Conservation (phyloP, 352 stramenopile genomes). For the Globisporangium irregulare region DNA sequence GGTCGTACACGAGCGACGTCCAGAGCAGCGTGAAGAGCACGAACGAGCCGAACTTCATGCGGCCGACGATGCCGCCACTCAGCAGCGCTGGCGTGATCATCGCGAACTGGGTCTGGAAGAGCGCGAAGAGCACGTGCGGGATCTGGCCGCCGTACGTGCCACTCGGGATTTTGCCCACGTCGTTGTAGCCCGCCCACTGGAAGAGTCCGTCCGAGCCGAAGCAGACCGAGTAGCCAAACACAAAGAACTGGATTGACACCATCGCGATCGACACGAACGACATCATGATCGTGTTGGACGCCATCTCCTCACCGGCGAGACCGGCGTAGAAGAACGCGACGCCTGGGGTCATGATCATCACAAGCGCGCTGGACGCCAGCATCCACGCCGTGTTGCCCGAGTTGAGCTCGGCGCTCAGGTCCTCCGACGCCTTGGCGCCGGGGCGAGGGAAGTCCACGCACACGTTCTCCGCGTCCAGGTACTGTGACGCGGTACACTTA, state of each 20-base stretch:
- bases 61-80: constrained; percentile 75
- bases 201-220: constrained; percentile 65
- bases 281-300: constrained; percentile 83
- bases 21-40: constrained; percentile 81
- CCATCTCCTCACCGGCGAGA: constrained; percentile 62
- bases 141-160: constrained; percentile 59
- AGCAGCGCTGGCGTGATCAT: constrained; percentile 77
- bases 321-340: constrained; percentile 82
- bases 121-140: constrained; percentile 65
- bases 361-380: constrained; percentile 40
- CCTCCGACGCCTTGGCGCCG: constrained; percentile 28
- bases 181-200: constrained; percentile 50
- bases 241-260: constrained; percentile 81
- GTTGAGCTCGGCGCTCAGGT: constrained; percentile 34
- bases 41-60: constrained; percentile 77
- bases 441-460: constrained; percentile 40
- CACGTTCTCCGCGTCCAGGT: constrained; percentile 26
- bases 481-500: constrained; percentile 28
- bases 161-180: constrained; percentile 40
- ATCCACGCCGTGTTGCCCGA: constrained; percentile 70
- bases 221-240: constrained; percentile 67
- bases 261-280: constrained; percentile 73
- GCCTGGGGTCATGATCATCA: constrained; percentile 73
- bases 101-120: constrained; percentile 85
- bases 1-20: constrained; percentile 83